Evolutionary conservation across 2,329 filamentous ascomycete genomes (phyloP), one percentile per base, ranked within the genome.

Genomic region (Fusarium nodosum): DNA sequence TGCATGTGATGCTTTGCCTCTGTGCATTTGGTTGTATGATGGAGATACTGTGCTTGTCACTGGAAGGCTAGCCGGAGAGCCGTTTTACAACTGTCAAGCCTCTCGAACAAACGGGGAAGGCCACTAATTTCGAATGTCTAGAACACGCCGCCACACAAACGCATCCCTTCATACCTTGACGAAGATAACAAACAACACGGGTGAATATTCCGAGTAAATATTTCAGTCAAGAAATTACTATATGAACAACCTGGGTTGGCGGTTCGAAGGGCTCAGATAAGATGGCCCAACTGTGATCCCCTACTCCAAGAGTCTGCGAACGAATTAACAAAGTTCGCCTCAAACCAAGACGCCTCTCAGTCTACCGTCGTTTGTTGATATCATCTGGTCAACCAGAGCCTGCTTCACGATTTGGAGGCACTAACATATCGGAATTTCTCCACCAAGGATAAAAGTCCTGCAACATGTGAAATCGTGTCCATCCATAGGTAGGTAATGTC

Each of bases 1-100:
- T 71, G 48, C 72, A 74, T 74, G 72, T 74, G 72, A 74, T 64
- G 28, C 16, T 26, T 51, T 36, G 26, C 42, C 11, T 46, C 26
- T 9, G 5, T 28, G 28, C 28, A 46, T 31, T 46, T 6, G n/a
- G 44, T 31, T 53, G 50, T 28, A 41, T 54, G 60, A 54, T 52
- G 50, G 51, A 60, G 50, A 30, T 47, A 41, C 20, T 18, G 58
- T 64, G 55, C 66, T 57, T 69, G 50, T 56, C 61, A 62, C 6
- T 24, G 5, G 24, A 24, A 63, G 47, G 38, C 42, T 33, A 20
- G 44, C n/a, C 5, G 12, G n/a, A 31, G n/a, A 22, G 28, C 44
- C 44, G 44, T 46, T 20, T 46, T 22, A 46, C 26, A 46, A 31
- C 28, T 46, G 44, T 15, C 28, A 46, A 31, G 44, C 44, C 44